Evolutionary conservation across 176 grass and related monocot genomes (phyloP), one percentile per base, ranked within the genome.

Genomic region (Zoysia japonica): DNA sequence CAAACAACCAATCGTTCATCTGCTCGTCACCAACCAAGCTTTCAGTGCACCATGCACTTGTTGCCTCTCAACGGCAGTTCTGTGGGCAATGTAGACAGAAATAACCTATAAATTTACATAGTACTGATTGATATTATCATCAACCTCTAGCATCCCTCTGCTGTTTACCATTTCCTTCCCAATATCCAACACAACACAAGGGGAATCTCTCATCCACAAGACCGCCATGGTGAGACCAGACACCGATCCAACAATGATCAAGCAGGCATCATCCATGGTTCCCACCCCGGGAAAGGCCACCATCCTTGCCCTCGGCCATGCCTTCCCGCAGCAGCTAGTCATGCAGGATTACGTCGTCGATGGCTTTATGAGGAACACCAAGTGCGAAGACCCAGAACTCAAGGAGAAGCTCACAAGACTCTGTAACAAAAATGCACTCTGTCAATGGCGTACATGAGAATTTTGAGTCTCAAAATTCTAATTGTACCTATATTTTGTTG

Each of bases 351-450:
- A 79, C 80, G 73, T 96, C 54, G 90, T 90, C 0, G 90, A 96
- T 40, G 90, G 90, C 9, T 96, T 90, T 88, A 93, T 90, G 85
- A 93, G 85, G 83, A 90, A 84, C 85, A 96, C 93, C 53, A 92
- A 93, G 28, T 92, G 90, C 72, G 59, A 89, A 17, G 90, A 96
- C 59, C 88, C 72, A 0, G 87, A 87, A 72, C 85, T 96, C 64
- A 93, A 86, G 81, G 78, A 93, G 83, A 96, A 89, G 84, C 78
- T 96, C 28, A 87, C 76, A 41, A 81, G 90, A 52, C 85, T 93
- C 9, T 96, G 88, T 96, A 88, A n/a, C 19, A 47, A 50, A 19
- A 17, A 79, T 17, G 12, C 10, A 3, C 66, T 46, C 42, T 10
- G 8, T 47, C 42, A 19, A 16, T 6, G 16, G 12, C 15, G 17